Base-by-base conservation (phyloP, 495 filamentous ascomycete genomes). In the Oleoguttula mirabilis region DNA sequence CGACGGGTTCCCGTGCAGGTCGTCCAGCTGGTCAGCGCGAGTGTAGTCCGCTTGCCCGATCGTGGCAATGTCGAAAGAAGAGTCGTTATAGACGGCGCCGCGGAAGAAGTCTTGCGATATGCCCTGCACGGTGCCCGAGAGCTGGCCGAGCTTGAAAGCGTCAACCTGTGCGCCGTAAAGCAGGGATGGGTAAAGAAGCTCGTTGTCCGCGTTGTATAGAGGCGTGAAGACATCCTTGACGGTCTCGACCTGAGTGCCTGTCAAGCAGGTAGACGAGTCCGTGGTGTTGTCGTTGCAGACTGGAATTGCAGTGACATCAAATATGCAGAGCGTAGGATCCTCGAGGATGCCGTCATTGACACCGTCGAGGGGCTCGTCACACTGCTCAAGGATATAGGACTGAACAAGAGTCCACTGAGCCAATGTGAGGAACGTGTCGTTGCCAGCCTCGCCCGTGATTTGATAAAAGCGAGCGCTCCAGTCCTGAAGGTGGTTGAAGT, bases 381-480 rank as follows among this genome's bases (percentile, higher is more conserved):
- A 56, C 35, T 51, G 50, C 10, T 36, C 23, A 5, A 59, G 31
- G 6, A 51, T 40, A 30, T 48, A 45, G n/a, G 41, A 21, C 23
- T 61, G 56, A 7, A 61, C 41, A 3, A 48, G 24, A 7, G 44
- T 31, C 58, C 58, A 61, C 32, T 53, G 16, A 10, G 23, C 30
- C 4, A 42, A 12, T 3, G 51, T 45, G 14, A 61, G 33, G 38
- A 56, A 58, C 2, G 40, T 38, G 64, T 48, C 49, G 8, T 50
- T 49, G 24, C 35, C 33, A 23, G 25, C 22, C 16, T n/a, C 14
- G 2, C 72, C 71, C 0, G 66, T 69, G 35, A 71, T 64, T 1
- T 61, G 47, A 39, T 65, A 71, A 53, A 76, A 77, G 15, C 60
- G 56, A 4, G 66, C 73, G 35, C 68, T 62, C 72, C 73, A 76